Evolutionary conservation across 345 rosid genomes (phyloP).

Genomic region (Eucalyptus urophylla): DNA sequence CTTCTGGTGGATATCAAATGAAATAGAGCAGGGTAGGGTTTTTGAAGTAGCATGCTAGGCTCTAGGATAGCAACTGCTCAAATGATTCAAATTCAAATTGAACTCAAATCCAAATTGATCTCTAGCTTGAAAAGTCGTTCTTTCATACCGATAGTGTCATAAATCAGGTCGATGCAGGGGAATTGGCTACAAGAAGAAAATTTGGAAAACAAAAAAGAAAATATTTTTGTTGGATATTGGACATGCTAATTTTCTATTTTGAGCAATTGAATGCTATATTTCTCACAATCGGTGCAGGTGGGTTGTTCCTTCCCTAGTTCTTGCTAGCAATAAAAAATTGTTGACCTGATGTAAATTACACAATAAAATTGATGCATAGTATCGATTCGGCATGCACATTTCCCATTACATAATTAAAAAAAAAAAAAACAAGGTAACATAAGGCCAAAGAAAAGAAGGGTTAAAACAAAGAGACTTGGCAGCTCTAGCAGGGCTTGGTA

Average conservation of each 20-base stretch:
- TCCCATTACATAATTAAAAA: neutral
- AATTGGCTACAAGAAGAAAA: neutral
- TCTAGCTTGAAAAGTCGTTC: neutral
- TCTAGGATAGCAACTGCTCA: neutral
- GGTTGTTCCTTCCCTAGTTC: neutral
- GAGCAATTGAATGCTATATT: neutral
- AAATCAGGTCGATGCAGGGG: neutral
- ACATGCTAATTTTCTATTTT: neutral
- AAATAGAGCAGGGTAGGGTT: neutral
- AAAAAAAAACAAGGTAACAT: neutral
- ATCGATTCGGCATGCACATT: neutral
- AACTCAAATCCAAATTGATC: neutral
- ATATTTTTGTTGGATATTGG: neutral
- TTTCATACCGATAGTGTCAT: neutral
- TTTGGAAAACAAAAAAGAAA: neutral
- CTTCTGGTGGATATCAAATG: neutral
- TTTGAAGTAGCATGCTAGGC: neutral
- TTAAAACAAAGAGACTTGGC: neutral
- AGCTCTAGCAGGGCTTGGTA: neutral
- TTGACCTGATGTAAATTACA: neutral
- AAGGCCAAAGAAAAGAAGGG: neutral
- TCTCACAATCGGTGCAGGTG: neutral
- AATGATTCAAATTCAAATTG: neutral
- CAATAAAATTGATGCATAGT: neutral
- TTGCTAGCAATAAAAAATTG: neutral